phyloP scores from a whole-genome alignment of 495 filamentous ascomycete genomes.

The Daldinia loculata region DNA sequence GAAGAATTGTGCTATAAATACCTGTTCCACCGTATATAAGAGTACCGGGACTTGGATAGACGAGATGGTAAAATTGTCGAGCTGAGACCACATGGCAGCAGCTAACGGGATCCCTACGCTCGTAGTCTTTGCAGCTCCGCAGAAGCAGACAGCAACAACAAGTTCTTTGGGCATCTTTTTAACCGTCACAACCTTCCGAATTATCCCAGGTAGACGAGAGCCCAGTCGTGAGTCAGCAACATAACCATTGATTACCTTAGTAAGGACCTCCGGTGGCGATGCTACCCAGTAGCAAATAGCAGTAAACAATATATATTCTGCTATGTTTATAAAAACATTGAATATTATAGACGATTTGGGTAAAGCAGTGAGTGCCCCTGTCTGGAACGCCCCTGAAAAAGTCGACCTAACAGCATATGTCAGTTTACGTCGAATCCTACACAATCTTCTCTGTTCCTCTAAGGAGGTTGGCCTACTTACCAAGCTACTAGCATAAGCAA shows the following conservation, averaged over 20 bases:
- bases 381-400: slow-evolving; percentile 64
- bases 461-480: slow-evolving; percentile 46
- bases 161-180: slow-evolving; percentile 56
- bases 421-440: not conserved
- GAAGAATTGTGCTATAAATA: slow-evolving; percentile 64
- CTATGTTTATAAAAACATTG: slow-evolving; percentile 62
- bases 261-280: slow-evolving; percentile 49
- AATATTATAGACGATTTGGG: slow-evolving; percentile 60
- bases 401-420: slow-evolving; percentile 52
- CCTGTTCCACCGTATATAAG: slow-evolving; percentile 65
- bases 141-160: slow-evolving; percentile 65
- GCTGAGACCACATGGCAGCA: slow-evolving; percentile 62
- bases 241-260: slow-evolving; percentile 32
- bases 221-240: slow-evolving; percentile 36
- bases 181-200: slow-evolving; percentile 43
- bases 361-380: slow-evolving; percentile 58
- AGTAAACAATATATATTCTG: slow-evolving; percentile 62
- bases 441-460: not conserved
- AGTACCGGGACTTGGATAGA: slow-evolving; percentile 64
- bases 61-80: slow-evolving; percentile 59
- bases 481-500: slow-evolving; percentile 62
- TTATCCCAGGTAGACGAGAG: slow-evolving; percentile 24
- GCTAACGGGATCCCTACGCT: slow-evolving; percentile 62
- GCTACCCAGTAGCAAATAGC: slow-evolving; percentile 58
- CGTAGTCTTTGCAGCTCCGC: slow-evolving; percentile 65